phyloP scores from a whole-genome alignment of 2,329 filamentous ascomycete species.

The Cercospora zeae-maydis region DNA sequence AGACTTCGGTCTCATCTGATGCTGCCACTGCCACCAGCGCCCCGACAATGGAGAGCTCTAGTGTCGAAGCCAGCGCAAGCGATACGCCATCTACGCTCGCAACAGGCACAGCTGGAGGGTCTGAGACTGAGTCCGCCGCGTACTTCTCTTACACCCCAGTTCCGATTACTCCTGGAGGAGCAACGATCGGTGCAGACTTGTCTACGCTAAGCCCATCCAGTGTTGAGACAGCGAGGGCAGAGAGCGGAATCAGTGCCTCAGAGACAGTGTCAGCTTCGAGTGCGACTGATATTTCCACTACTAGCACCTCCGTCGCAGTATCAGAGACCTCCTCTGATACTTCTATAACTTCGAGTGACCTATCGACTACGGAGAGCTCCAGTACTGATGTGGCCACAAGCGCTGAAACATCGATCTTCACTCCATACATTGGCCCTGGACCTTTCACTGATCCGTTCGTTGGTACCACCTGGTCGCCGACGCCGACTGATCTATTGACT shows the following conservation, averaged over 20 bases:
- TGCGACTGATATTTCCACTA: neutral
- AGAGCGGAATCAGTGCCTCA: neutral
- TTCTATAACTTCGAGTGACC: too few relatives aligned
- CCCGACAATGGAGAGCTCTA: too few relatives aligned
- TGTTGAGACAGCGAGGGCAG: neutral
- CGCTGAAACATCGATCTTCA: too few relatives aligned
- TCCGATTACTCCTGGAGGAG: neutral
- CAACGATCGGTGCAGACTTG: conserved; percentile 1
- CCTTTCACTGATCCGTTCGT: too few relatives aligned
- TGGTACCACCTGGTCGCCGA: too few relatives aligned
- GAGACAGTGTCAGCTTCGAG: neutral
- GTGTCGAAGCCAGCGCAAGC: neutral
- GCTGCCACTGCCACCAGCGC: too few relatives aligned
- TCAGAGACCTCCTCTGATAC: neutral
- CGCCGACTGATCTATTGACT: too few relatives aligned
- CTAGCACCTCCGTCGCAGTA: neutral
- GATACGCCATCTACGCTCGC: neutral
- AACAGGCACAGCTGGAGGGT: too few relatives aligned
- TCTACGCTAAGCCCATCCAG: neutral
- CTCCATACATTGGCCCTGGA: too few relatives aligned
- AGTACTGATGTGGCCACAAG: neutral
- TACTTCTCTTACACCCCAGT: neutral
- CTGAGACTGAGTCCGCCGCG: too few relatives aligned
- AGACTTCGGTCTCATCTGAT: too few relatives aligned
- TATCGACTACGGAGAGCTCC: too few relatives aligned